A percentile compares a stretch with the other conserved stretches of the same genome.
These are phyloP conservation scores for Acmispon strigosus DNA, from an alignment of 306 rosid species.

Conservation along the genomic window DNA sequence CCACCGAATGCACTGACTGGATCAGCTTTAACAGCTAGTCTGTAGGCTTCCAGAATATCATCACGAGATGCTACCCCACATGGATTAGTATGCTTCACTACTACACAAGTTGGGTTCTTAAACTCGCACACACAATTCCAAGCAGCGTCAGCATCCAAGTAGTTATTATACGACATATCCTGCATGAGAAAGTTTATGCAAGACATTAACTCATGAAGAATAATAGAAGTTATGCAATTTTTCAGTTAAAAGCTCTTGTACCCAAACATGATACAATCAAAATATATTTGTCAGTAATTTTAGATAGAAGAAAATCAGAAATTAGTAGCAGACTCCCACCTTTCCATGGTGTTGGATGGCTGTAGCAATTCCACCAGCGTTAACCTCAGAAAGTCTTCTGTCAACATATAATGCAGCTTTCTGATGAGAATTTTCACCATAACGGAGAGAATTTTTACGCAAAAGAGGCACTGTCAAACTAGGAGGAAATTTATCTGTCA, in stretches of 20 bases:
- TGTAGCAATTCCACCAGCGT: slow-evolving; percentile 90
- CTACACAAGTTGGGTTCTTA: slow-evolving; percentile 68
- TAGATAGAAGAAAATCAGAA: slow-evolving; percentile 16
- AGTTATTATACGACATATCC: slow-evolving; percentile 94
- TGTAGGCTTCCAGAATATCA: slow-evolving; percentile 86
- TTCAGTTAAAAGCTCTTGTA: background rate
- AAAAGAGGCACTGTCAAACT: slow-evolving; percentile 65
- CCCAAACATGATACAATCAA: slow-evolving; percentile 1
- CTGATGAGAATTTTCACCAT: slow-evolving; percentile 98
- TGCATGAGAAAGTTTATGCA: slow-evolving; percentile 32
- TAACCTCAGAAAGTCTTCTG: slow-evolving; percentile 69
- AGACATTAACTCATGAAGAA: background rate
- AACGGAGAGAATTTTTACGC: slow-evolving; percentile 65
- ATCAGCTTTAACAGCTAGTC: slow-evolving; percentile 85
- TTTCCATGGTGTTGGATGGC: slow-evolving; percentile 89
- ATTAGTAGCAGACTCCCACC: slow-evolving; percentile 35
- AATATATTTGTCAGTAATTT: background rate
- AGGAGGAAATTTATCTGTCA: slow-evolving; percentile 76
- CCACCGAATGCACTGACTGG: slow-evolving; percentile 99
- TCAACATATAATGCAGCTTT: slow-evolving; percentile 82
- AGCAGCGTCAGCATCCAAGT: slow-evolving; percentile 94
- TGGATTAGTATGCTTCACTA: slow-evolving; percentile 93
- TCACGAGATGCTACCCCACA: slow-evolving; percentile 93
- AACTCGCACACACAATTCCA: slow-evolving; percentile 95
- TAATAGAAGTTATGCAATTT: background rate